Evolutionary conservation across 179 eudicot genomes (phyloP).

Genomic region (Amaranthus tricolor): DNA sequence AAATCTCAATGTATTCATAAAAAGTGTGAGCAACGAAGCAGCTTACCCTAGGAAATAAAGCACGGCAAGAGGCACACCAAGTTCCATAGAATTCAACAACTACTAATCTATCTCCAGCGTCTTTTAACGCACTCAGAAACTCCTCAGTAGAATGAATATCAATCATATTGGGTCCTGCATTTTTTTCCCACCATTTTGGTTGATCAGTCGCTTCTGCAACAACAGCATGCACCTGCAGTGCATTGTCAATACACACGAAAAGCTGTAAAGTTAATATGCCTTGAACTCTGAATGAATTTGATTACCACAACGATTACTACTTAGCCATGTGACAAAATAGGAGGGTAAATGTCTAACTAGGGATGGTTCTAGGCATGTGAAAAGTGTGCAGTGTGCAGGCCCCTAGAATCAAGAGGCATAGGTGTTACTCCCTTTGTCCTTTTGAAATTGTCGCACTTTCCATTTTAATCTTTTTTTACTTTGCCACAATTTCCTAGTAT

Average conservation of each 20-base stretch:
- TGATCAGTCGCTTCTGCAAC: slow-evolving; percentile 71
- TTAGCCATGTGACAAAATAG: too few relatives aligned
- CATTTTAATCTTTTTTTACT: too few relatives aligned
- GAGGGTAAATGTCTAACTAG: too few relatives aligned
- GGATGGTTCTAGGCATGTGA: too few relatives aligned
- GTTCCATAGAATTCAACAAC: slow-evolving; percentile 96
- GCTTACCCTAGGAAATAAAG: slow-evolving; percentile 91
- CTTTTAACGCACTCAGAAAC: slow-evolving; percentile 68
- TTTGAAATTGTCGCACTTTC: too few relatives aligned
- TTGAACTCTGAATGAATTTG: neutral
- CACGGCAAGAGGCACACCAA: slow-evolving; percentile 99
- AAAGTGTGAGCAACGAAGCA: slow-evolving; percentile 4
- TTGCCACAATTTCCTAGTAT: too few relatives aligned
- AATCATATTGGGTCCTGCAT: slow-evolving; percentile 94
- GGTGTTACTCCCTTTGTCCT: too few relatives aligned
- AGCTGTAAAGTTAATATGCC: neutral
- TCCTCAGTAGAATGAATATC: slow-evolving; percentile 95
- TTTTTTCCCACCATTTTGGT: slow-evolving; percentile 81
- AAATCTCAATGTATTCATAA: neutral
- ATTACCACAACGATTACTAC: neutral
- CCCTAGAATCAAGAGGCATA: too few relatives aligned
- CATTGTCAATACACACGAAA: slow-evolving; percentile 11
- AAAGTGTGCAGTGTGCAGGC: too few relatives aligned
- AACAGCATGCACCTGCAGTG: slow-evolving; percentile 57
- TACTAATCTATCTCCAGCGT: slow-evolving; percentile 87